Percentiles rank a stretch among this genome's conserved stretches.
Conservation (phyloP, 1,284 basidiomycete genomes). For the Cerrena zonata region DNA sequence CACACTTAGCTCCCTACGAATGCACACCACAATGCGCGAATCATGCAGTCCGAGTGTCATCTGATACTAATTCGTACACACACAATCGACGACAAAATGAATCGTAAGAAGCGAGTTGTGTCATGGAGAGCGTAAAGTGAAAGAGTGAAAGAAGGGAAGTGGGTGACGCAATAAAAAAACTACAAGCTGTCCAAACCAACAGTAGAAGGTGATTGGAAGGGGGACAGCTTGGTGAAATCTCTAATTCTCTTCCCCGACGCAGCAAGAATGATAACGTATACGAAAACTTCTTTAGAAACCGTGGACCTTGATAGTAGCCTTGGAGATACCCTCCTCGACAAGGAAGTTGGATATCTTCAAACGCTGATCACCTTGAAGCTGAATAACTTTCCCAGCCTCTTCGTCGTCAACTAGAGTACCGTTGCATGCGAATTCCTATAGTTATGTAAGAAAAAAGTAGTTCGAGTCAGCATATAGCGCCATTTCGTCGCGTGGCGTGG, state of each 20-base stretch:
- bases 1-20: no score
- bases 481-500: background rate
- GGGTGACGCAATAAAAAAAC: constrained; percentile 5
- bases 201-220: no score
- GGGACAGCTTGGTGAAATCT: no score
- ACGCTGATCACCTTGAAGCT: constrained; percentile 98
- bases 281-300: constrained; percentile 61
- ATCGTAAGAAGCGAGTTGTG: constrained; percentile 13
- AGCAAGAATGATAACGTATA: constrained; percentile 5
- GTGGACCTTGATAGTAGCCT: constrained; percentile 76
- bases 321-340: constrained; percentile 69
- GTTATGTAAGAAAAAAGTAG: constrained; percentile 4
- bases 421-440: constrained; percentile 96
- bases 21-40: constrained; percentile 6
- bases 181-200: no score
- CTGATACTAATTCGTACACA: constrained; percentile 25
- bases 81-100: constrained; percentile 12
- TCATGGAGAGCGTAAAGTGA: constrained; percentile 13
- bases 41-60: constrained; percentile 24
- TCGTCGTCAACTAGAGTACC: constrained; percentile 95
- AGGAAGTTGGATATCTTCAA: constrained; percentile 86
- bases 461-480: background rate
- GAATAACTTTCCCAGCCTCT: constrained; percentile 96
- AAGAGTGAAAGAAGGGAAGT: constrained; percentile 7
- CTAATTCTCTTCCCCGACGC: constrained; percentile 3